These are phyloP conservation scores for Calonectria pauciramosa DNA, from an alignment of 2,329 filamentous ascomycete species.

Conservation along the genomic window DNA sequence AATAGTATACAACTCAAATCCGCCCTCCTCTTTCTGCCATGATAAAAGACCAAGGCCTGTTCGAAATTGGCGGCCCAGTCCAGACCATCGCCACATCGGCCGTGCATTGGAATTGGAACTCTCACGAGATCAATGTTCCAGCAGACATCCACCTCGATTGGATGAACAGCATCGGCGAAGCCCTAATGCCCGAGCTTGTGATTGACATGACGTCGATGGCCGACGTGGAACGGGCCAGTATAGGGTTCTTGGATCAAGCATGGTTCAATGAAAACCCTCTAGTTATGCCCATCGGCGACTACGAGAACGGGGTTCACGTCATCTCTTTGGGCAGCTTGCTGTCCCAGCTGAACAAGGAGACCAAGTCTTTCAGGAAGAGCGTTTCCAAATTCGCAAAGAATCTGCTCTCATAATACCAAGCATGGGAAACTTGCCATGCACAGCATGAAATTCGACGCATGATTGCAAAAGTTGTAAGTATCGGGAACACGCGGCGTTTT, in stretches of 20 bases:
- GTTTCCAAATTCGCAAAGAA: background rate
- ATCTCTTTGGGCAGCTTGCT: background rate
- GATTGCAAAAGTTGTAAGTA: too few species aligned
- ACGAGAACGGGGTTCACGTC: background rate
- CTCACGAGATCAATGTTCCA: too few species aligned
- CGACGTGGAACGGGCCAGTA: background rate
- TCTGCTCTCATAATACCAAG: background rate
- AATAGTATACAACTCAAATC: background rate
- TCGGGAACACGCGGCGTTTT: too few species aligned
- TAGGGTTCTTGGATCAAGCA: background rate
- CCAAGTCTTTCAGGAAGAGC: background rate
- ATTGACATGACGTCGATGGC: background rate
- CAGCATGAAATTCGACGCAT: too few species aligned
- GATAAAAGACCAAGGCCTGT: background rate
- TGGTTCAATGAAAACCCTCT: background rate
- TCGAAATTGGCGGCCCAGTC: background rate
- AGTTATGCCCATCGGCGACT: rapidly evolving
- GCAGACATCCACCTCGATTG: background rate
- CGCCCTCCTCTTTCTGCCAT: background rate
- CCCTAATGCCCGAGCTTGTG: background rate
- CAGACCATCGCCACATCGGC: background rate
- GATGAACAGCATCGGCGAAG: background rate
- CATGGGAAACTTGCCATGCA: background rate
- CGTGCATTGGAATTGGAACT: background rate
- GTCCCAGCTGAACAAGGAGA: background rate